Percentiles rank a stretch among this genome's conserved stretches.
Evolutionary conservation across 1,284 basidiomycete species (phyloP).

Genomic region (Mycena sp.): DNA sequence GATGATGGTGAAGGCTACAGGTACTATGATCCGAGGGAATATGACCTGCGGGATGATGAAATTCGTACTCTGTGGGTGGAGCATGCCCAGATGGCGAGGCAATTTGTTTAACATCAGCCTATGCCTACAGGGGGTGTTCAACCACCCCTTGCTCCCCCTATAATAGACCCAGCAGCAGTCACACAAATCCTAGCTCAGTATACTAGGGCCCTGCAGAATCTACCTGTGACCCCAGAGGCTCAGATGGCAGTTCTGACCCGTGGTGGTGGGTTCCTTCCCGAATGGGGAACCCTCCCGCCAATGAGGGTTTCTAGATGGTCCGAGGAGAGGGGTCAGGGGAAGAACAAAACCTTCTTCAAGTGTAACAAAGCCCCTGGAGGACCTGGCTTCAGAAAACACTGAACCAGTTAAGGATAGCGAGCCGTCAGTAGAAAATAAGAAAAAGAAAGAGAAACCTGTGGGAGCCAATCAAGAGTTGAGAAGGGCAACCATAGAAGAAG

Average conservation of each 20-base stretch:
- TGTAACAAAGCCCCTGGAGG: constrained; percentile 5
- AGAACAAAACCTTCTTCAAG: too few species aligned
- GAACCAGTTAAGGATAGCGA: background rate
- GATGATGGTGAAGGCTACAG: background rate
- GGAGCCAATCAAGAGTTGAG: too few species aligned
- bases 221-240: background rate
- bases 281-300: background rate
- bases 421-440: background rate
- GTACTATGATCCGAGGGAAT: background rate
- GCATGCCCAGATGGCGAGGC: background rate
- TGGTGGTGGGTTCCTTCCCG: background rate
- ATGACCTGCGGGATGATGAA: constrained; percentile 8
- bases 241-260: background rate
- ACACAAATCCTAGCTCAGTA: background rate
- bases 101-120: background rate
- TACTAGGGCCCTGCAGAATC: background rate
- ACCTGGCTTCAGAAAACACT: background rate
- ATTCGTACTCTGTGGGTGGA: background rate
- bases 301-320: too few species aligned
- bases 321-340: too few species aligned
- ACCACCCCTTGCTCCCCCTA: background rate
- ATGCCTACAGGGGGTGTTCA: background rate
- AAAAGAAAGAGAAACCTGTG: too few species aligned
- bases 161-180: background rate
- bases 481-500: background rate